phyloP scores from a whole-genome alignment of 768 basidiomycete genomes.

The Boletus rubroflammeus region DNA sequence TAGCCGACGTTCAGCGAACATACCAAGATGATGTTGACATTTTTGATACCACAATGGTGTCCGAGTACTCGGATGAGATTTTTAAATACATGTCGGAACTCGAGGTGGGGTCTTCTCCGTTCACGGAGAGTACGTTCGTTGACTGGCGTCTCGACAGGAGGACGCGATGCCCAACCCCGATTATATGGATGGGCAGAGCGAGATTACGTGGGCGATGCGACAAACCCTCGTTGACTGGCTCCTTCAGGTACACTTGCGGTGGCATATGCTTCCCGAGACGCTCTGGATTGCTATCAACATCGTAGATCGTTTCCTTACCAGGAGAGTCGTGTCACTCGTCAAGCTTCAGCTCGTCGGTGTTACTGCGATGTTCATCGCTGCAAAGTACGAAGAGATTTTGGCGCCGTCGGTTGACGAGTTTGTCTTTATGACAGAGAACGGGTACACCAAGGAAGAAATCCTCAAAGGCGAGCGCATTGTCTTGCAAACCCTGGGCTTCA shows the following conservation, averaged over 20 bases:
- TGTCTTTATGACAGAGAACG: constrained; percentile 95
- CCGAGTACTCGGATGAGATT: constrained; percentile 98
- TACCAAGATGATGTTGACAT: constrained; percentile 73
- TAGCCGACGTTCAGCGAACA: constrained; percentile 58
- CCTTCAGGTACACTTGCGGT: constrained; percentile 93
- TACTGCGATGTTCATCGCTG: constrained; percentile 98
- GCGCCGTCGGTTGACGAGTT: constrained; percentile 98
- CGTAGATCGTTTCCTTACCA: constrained; percentile 87
- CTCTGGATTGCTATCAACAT: constrained; percentile 99
- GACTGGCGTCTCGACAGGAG: constrained; percentile 45
- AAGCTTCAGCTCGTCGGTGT: constrained; percentile 97
- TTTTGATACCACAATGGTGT: constrained; percentile 87
- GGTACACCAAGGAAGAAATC: constrained; percentile 92
- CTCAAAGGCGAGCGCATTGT: constrained; percentile 97
- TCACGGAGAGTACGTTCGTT: constrained; percentile 15
- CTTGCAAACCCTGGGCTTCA: constrained; percentile 91
- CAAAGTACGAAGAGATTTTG: constrained; percentile 98
- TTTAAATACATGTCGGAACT: constrained; percentile 94
- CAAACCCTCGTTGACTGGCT: constrained; percentile 98
- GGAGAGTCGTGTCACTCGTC: constrained; percentile 80
- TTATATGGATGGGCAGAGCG: constrained; percentile 92
- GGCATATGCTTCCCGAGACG: constrained; percentile 99
- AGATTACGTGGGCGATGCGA: constrained; percentile 93
- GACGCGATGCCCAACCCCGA: constrained; percentile 86
- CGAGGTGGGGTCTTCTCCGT: constrained; percentile 55